These are phyloP conservation scores for Epipyxis sp. DNA, from an alignment of 108 stramenopile genomes.

Conservation along the genomic window DNA sequence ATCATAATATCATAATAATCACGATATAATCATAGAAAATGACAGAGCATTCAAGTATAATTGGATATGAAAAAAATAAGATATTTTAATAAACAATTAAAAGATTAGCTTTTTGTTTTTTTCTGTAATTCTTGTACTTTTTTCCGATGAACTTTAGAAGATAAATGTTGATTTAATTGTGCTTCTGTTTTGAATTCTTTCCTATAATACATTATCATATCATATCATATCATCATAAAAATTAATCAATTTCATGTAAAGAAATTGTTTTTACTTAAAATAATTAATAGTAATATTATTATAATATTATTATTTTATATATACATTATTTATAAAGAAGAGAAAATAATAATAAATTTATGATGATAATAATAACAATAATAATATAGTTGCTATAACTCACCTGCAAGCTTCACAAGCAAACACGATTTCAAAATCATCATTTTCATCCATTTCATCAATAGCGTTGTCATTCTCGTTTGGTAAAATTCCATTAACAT, in stretches of 20 bases:
- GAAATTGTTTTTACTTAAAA: conserved; percentile 10
- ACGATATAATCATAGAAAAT: too few species aligned
- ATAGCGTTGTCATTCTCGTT: too few species aligned
- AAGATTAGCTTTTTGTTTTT: neutral
- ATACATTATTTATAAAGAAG: neutral
- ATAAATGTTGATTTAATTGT: conserved; percentile 50
- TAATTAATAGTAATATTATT: neutral
- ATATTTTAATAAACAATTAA: too few species aligned
- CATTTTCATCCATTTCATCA: too few species aligned
- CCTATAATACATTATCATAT: conserved; percentile 38
- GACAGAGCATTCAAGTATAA: too few species aligned
- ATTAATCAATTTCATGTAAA: neutral
- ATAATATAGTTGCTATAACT: too few species aligned
- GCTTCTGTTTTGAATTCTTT: conserved; percentile 56
- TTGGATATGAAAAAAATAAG: too few species aligned
- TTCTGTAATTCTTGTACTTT: conserved; percentile 29
- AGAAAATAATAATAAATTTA: neutral
- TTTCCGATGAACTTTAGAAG: conserved; percentile 43
- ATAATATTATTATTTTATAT: neutral
- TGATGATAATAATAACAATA: neutral
- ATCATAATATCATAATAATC: too few species aligned
- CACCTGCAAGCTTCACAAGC: neutral
- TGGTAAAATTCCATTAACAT: too few species aligned
- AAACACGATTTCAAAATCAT: neutral
- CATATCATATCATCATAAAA: neutral